phyloP scores from a whole-genome alignment of 805 yeast species.

The Ascoidea rubescens region DNA sequence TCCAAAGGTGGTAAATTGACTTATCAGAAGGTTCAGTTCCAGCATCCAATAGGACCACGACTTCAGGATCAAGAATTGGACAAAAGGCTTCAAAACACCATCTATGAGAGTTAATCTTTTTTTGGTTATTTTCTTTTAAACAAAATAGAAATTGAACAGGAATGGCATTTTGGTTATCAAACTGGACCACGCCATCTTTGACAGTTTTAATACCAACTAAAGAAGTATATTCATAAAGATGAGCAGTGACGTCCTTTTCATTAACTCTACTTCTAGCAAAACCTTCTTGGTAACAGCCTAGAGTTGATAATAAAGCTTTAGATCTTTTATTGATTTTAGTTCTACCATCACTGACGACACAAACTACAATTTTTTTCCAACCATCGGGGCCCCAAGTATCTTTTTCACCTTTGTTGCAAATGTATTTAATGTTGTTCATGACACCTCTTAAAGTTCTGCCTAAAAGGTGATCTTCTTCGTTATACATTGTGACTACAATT shows the following conservation, averaged over 20 bases:
- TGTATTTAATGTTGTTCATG: slow-evolving; percentile 48
- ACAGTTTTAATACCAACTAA: slow-evolving; percentile 33
- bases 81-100: slow-evolving; percentile 60
- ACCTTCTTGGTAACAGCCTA: slow-evolving; percentile 57
- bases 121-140: slow-evolving; percentile 46
- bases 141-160: slow-evolving; percentile 53
- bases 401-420: slow-evolving; percentile 37
- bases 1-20: slow-evolving; percentile 46
- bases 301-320: slow-evolving; percentile 47
- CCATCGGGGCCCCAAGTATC: slow-evolving; percentile 45
- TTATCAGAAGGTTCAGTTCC: slow-evolving; percentile 51
- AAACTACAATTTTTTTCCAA: slow-evolving; percentile 51
- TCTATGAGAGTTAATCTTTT: slow-evolving; percentile 53
- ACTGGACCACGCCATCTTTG: slow-evolving; percentile 35
- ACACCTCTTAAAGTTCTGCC: slow-evolving; percentile 52
- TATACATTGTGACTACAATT: slow-evolving; percentile 52
- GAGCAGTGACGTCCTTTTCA: slow-evolving; percentile 48
- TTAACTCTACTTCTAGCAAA: slow-evolving; percentile 46
- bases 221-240: slow-evolving; percentile 54
- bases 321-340: slow-evolving; percentile 51
- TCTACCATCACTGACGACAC: slow-evolving; percentile 51
- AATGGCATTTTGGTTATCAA: slow-evolving; percentile 37
- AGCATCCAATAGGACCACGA: slow-evolving; percentile 44
- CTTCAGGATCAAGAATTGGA: slow-evolving; percentile 40
- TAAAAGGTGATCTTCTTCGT: slow-evolving; percentile 48